Percentiles rank a stretch among this genome's conserved stretches.
phyloP scores from a whole-genome alignment of 2,329 filamentous ascomycete genomes.

The Paraconiothyrium brasiliense region DNA sequence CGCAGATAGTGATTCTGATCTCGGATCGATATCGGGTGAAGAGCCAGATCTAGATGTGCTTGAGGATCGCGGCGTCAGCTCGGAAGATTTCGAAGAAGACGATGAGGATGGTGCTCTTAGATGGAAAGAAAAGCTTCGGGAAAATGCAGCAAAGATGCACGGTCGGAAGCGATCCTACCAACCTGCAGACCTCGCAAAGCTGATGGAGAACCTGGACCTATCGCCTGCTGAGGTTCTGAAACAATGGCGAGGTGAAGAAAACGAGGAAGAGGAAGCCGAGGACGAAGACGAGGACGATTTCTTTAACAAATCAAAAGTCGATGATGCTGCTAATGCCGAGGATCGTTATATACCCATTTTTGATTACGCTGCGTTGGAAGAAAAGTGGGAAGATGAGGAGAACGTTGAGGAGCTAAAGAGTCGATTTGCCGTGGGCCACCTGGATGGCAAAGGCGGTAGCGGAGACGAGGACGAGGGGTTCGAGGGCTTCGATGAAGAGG shows the following conservation, averaged over 20 bases:
- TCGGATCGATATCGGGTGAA: slow-evolving; percentile 82
- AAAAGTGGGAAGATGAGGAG: slow-evolving; percentile 84
- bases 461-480: slow-evolving; percentile 64
- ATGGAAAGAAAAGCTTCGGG: slow-evolving; percentile 90
- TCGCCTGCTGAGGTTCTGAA: slow-evolving; percentile 78
- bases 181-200: slow-evolving; percentile 80
- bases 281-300: slow-evolving; percentile 71
- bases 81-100: slow-evolving; percentile 63
- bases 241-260: slow-evolving; percentile 78
- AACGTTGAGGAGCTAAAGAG: slow-evolving; percentile 77
- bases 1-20: slow-evolving; percentile 95
- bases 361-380: slow-evolving; percentile 81
- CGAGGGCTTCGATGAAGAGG: slow-evolving; percentile 66
- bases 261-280: slow-evolving; percentile 60
- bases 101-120: slow-evolving; percentile 74
- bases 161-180: slow-evolving; percentile 76
- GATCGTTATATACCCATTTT: slow-evolving; percentile 81
- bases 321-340: slow-evolving; percentile 65
- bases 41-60: slow-evolving; percentile 46
- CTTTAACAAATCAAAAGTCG: slow-evolving; percentile 65
- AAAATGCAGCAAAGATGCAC: slow-evolving; percentile 77
- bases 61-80: slow-evolving; percentile 61
- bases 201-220: slow-evolving; percentile 87
- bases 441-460: slow-evolving; percentile 56
- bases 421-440: slow-evolving; percentile 77